phyloP scores from a whole-genome alignment of 2,329 filamentous ascomycete species.

The Ophioceras dolichostomum region DNA sequence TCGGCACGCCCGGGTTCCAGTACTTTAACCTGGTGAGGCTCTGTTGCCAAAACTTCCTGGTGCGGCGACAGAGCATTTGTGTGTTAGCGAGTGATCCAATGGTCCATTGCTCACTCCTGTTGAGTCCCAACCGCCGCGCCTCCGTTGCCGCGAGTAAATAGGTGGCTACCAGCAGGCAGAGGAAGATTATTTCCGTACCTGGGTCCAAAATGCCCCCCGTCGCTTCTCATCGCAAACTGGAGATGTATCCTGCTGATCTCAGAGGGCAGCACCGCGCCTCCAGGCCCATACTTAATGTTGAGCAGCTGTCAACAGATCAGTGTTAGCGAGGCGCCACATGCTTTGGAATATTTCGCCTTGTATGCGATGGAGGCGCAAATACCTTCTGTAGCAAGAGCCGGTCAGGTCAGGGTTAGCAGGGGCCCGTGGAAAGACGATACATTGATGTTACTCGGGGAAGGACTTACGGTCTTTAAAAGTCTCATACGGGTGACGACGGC shows the following conservation, averaged over 20 bases:
- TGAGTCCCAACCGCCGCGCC: too few relatives aligned
- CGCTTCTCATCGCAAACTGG: slow-evolving; percentile 51
- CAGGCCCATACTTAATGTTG: slow-evolving; percentile 65
- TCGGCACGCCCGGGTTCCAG: slow-evolving; percentile 77
- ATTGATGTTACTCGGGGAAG: slow-evolving; percentile 2
- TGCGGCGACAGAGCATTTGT: too few relatives aligned
- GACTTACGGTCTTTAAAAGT: slow-evolving; percentile 57
- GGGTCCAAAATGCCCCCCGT: slow-evolving; percentile 60
- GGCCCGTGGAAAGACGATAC: not conserved
- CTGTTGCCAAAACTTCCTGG: slow-evolving; percentile 78
- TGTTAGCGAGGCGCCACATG: not conserved
- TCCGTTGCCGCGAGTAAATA: too few relatives aligned
- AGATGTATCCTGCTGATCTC: slow-evolving; percentile 65
- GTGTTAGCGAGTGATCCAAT: too few relatives aligned
- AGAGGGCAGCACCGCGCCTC: slow-evolving; percentile 68
- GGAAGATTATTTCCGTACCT: slow-evolving; percentile 36
- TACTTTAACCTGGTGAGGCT: slow-evolving; percentile 83
- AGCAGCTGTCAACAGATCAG: slow-evolving; percentile 45
- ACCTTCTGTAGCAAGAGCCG: slow-evolving; percentile 27
- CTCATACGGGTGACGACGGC: slow-evolving; percentile 56
- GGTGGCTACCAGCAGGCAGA: too few relatives aligned
- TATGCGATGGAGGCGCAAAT: too few relatives aligned
- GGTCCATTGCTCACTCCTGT: too few relatives aligned
- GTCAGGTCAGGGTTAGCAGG: slow-evolving; percentile 5
- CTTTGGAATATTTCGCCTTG: slow-evolving; percentile 12